Base-by-base conservation (phyloP, 2,329 filamentous ascomycete species). In the Rachicladosporium sp. region DNA sequence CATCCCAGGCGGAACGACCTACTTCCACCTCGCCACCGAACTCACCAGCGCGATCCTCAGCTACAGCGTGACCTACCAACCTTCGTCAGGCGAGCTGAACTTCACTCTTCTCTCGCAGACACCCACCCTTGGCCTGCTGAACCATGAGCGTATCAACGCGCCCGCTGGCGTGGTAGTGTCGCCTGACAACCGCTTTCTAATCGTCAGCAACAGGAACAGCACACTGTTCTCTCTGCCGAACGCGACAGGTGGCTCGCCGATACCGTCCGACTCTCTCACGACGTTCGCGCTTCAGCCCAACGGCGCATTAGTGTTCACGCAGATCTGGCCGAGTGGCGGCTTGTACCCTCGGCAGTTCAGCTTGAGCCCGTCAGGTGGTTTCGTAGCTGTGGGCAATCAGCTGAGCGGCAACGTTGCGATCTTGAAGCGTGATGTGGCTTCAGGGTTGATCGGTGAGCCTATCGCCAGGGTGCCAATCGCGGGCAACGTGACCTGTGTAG, bases 121-220 rank as follows among this genome's bases (percentile, higher is more conserved):
- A 6, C 66, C 66, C 2, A 71, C 70, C 0, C 69, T 68, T 46
- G 62, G 67, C 4, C 55, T 48, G 23, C 58, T 57, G 40, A 55
- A 63, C 1, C 56, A 65, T 2, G 66, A 66, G 3, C 47, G 52
- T 1, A 68, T 65, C 10, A 66, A 68, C 45, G 74, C 73, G 44
- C 68, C 70, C 0, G 71, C 70, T 21, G 74, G 76, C 53, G 62
- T 78, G n/a, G 62, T 64, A 34, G 57, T 76, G 5, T 54, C 55
- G 42, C 64, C 65, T 3, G 64, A 68, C 46, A 64, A 69, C 43
- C 71, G 69, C 29, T 82, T 76, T 63, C 55, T 87, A 37, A 66
- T 82, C 48, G 69, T 81, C 32, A 80, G 78, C 2, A 82, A 81
- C 46, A 78, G 83, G 45, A 71, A 73, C 53, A 79, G 80, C 53